Conservation (phyloP, 768 basidiomycete genomes). For the Podaxis sp. region DNA sequence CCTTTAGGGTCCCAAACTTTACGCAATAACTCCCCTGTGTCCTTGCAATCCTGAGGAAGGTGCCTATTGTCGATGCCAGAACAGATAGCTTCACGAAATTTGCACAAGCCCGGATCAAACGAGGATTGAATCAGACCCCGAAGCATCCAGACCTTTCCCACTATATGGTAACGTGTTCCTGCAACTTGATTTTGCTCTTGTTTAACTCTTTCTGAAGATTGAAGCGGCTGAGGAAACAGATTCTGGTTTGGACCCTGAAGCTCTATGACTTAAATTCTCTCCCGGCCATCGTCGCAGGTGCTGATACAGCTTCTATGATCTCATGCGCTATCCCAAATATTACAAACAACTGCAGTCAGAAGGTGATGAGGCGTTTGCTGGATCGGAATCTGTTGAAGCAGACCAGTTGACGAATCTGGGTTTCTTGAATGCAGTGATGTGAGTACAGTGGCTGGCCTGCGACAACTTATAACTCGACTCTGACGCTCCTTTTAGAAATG, state of each 20-base stretch:
- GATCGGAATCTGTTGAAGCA: conserved; percentile 12
- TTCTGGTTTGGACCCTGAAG: conserved; percentile 1
- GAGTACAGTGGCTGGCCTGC: conserved; percentile 9
- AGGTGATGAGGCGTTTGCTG: conserved; percentile 18
- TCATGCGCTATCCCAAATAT: conserved; percentile 19
- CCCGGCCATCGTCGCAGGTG: conserved; percentile 27
- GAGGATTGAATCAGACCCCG: conserved; percentile 12
- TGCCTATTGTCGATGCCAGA: conserved; percentile 4
- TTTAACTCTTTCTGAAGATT: conserved; percentile 3
- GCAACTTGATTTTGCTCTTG: not conserved
- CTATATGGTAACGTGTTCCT: conserved; percentile 20
- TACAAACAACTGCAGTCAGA: conserved; percentile 21
- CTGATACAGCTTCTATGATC: conserved; percentile 27
- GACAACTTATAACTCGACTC: not conserved
- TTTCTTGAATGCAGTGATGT: conserved; percentile 33
- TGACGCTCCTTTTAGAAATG: conserved; percentile 22
- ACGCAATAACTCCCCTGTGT: conserved; percentile 12
- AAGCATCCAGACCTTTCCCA: conserved; percentile 24
- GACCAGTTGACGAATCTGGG: conserved; percentile 19
- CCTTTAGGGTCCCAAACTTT: conserved; percentile 12
- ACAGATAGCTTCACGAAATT: conserved; percentile 1
- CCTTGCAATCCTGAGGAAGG: not conserved
- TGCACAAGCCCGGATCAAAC: conserved; percentile 13
- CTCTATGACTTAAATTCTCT: conserved; percentile 17
- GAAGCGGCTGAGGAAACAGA: conserved; percentile 13